Conservation (phyloP, 176 grass and related monocot species). For the Aegilops sharonensis region DNA sequence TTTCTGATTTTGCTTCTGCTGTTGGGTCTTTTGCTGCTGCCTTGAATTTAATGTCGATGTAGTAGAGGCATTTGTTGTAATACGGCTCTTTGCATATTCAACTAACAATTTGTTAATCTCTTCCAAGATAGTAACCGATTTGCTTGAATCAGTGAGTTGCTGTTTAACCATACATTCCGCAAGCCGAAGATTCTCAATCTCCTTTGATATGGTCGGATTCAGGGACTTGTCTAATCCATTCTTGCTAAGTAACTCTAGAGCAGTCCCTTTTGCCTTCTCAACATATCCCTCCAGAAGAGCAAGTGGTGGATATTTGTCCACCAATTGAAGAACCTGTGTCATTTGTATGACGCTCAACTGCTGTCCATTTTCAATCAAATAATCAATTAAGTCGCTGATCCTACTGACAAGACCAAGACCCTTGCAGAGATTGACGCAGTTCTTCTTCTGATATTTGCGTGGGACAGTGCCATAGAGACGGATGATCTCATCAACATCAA, state of each 20-base stretch:
- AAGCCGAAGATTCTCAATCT: conserved; percentile 8
- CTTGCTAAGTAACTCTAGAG: conserved; percentile 23
- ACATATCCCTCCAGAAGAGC: conserved; percentile 48
- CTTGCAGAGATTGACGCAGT: background rate
- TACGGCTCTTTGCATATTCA: conserved; percentile 18
- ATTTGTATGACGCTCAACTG: conserved; percentile 27
- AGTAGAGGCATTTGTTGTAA: background rate
- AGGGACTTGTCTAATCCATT: conserved; percentile 12
- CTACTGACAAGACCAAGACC: conserved; percentile 23
- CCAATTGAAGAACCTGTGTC: conserved; percentile 32
- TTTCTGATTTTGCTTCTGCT: conserved; percentile 7
- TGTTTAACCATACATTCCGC: conserved; percentile 30
- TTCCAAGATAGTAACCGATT: conserved; percentile 15
- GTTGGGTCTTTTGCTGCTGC: conserved; percentile 5
- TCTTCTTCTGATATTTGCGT: conserved; percentile 7
- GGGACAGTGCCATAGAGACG: conserved; percentile 27
- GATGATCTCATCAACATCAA: conserved; percentile 28
- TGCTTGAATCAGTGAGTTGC: conserved; percentile 16
- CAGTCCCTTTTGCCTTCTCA: conserved; percentile 36
- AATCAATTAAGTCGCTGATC: conserved; percentile 51
- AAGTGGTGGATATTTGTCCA: conserved; percentile 36
- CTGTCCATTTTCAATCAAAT: conserved; percentile 46
- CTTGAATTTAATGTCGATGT: conserved; percentile 15
- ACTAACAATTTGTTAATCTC: conserved; percentile 34
- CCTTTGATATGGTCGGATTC: conserved; percentile 23